These are phyloP conservation scores for Mycena belliarum DNA, from an alignment of 768 basidiomycete genomes.

Conservation along the genomic window DNA sequence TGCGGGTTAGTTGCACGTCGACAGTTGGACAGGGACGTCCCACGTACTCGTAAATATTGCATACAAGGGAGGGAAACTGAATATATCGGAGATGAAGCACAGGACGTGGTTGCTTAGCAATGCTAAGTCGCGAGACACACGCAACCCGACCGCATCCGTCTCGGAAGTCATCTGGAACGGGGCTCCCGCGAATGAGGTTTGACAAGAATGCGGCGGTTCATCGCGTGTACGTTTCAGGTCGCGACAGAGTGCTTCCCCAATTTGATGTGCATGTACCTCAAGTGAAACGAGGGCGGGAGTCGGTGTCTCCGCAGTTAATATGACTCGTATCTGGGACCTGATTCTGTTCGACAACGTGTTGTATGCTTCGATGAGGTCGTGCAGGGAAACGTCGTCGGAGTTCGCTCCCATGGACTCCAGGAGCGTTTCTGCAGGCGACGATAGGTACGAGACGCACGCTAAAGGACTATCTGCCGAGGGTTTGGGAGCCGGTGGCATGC, in stretches of 20 bases:
- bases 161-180: slow-evolving; percentile 15
- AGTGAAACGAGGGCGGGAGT: slow-evolving; percentile 33
- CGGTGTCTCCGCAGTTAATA: slow-evolving; percentile 19
- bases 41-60: slow-evolving; percentile 51
- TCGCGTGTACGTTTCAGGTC: slow-evolving; percentile 47
- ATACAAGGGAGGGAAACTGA: slow-evolving; percentile 48
- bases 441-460: slow-evolving; percentile 31
- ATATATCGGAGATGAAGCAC: slow-evolving; percentile 49
- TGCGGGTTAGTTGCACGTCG: slow-evolving; percentile 3
- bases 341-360: slow-evolving; percentile 49
- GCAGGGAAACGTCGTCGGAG: slow-evolving; percentile 38
- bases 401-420: slow-evolving; percentile 43
- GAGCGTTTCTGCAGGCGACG: slow-evolving; percentile 49
- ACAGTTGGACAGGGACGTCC: not conserved
- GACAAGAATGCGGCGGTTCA: slow-evolving; percentile 31
- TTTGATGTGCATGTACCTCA: slow-evolving; percentile 29
- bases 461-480: slow-evolving; percentile 13
- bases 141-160: slow-evolving; percentile 38
- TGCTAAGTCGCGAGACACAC: slow-evolving; percentile 42
- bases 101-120: slow-evolving; percentile 56
- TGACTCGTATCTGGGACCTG: slow-evolving; percentile 27
- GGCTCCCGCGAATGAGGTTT: slow-evolving; percentile 6
- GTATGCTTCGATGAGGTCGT: slow-evolving; percentile 67
- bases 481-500: slow-evolving; percentile 16
- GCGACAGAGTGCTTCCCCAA: slow-evolving; percentile 48